phyloP scores from a whole-genome alignment of 768 basidiomycete species.

The Rhizopogon vinicolor region DNA sequence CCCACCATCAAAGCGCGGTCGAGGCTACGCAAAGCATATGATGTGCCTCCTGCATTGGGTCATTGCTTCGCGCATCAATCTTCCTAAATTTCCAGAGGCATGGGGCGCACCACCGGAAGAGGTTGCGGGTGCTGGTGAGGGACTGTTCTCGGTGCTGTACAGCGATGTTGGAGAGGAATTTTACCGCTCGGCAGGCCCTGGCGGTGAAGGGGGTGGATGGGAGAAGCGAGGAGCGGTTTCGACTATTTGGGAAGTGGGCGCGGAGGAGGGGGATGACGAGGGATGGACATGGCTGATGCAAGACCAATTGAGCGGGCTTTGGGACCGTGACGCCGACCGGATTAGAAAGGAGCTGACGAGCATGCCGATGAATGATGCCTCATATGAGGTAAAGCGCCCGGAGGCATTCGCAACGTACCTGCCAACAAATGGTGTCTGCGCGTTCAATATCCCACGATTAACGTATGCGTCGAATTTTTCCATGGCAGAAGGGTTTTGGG shows the following conservation, averaged over 20 bases:
- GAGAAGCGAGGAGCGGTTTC: conserved; percentile 29
- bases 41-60: conserved; percentile 62
- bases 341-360: conserved; percentile 29
- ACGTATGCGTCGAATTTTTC: conserved; percentile 13
- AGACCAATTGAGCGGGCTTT: conserved; percentile 30
- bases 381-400: conserved; percentile 8
- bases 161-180: conserved; percentile 48
- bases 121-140: conserved; percentile 33
- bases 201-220: conserved; percentile 38
- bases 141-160: conserved; percentile 47
- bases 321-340: conserved; percentile 34
- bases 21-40: conserved; percentile 60
- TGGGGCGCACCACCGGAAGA: conserved; percentile 43
- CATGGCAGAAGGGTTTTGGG: conserved; percentile 16
- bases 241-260: conserved; percentile 35
- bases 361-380: conserved; percentile 3
- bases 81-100: conserved; percentile 31
- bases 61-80: conserved; percentile 30
- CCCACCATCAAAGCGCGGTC: conserved; percentile 40
- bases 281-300: conserved; percentile 30
- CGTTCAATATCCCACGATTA: conserved; percentile 33
- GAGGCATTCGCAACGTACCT: conserved; percentile 32
- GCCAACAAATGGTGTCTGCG: conserved; percentile 41
- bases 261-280: not conserved
- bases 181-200: conserved; percentile 39